Evolutionary conservation across 2,329 filamentous ascomycete species (phyloP).

Genomic region (Coniella lustricola): DNA sequence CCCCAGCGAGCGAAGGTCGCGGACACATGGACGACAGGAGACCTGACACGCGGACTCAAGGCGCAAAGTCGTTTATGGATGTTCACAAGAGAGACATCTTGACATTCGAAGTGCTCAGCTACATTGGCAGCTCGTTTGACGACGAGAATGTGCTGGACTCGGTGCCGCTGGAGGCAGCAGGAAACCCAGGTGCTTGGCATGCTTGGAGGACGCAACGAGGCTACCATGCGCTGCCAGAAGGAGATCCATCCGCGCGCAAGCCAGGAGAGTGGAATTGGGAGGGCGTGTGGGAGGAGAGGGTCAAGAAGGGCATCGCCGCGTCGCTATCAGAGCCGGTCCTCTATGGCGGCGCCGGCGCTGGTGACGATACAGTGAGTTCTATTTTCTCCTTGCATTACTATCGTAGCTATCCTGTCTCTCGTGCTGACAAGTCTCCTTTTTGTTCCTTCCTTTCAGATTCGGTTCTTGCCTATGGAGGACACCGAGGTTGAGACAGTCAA

Average conservation of each 20-base stretch:
- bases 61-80: slow-evolving; percentile 32
- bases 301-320: slow-evolving; percentile 67
- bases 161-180: slow-evolving; percentile 73
- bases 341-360: slow-evolving; percentile 56
- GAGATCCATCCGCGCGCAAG: slow-evolving; percentile 31
- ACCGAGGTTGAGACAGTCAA: slow-evolving; percentile 51
- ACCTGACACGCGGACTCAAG: neutral
- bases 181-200: slow-evolving; percentile 88
- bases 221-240: slow-evolving; percentile 19
- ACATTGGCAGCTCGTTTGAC: slow-evolving; percentile 77
- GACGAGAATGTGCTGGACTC: slow-evolving; percentile 70
- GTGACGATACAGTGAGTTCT: slow-evolving; percentile 66
- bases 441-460: slow-evolving; percentile 41
- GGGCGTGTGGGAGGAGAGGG: slow-evolving; percentile 89
- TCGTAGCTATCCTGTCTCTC: neutral
- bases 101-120: slow-evolving; percentile 65
- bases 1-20: slow-evolving; percentile 18
- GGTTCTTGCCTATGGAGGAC: slow-evolving; percentile 59
- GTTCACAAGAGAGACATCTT: slow-evolving; percentile 40
- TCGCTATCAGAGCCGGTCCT: slow-evolving; percentile 75
- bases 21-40: neutral
- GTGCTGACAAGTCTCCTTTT: no score
- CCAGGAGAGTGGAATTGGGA: slow-evolving; percentile 97
- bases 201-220: slow-evolving; percentile 70
- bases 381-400: slow-evolving; percentile 13